Evolutionary conservation across 108 stramenopile genomes (phyloP), one percentile per base, ranked within the genome.

Genomic region (Fragilariopsis cylindrus): DNA sequence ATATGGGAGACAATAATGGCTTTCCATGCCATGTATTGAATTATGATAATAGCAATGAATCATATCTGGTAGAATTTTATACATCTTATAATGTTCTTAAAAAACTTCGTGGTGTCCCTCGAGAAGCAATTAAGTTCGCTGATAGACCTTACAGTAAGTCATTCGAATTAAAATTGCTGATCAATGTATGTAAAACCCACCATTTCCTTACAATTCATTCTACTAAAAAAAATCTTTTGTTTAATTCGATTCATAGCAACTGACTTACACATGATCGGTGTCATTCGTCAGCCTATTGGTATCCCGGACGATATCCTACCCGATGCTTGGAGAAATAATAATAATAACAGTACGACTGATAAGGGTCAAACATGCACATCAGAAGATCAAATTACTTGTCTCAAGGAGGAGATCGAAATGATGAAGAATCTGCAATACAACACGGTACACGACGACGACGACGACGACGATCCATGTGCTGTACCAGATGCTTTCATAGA

Each of bases 251-350:
- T 41, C 11, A 19, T 41, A 44, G 52, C 75, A 42, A 57, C 72
- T 12, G 83, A 84, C 49, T 73, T 64, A 53, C 72, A 80, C 70
- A 30, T 84, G 68, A 69, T 60, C 5, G 57, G 55, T 16, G 77
- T 71, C 12, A 82, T 82, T 58, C 77, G 81, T 40, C 84, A 85
- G 50, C 66, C 55, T 18, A 79, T 81, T 42, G 56, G 45, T 54
- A 68, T 85, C 43, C 81, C 81, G 1, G 84, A 85, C 73, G 60
- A 69, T 12, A 19, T 83, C 3, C 57, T 83, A 18, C 82, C 78
- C 11, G 49, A 43, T 50, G 64, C 58, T 18, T 83, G 82, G 82
- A 40, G 41, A 47, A 65, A 78, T 41, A 40, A 41, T 30, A 30
- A 30, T 30, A 30, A 30, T 30, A 30, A 30, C 30, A 71, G 43